Evolutionary conservation across 1,139 yeast genomes (phyloP), one percentile per base, ranked within the genome.

Genomic region (Hansenula sp.): DNA sequence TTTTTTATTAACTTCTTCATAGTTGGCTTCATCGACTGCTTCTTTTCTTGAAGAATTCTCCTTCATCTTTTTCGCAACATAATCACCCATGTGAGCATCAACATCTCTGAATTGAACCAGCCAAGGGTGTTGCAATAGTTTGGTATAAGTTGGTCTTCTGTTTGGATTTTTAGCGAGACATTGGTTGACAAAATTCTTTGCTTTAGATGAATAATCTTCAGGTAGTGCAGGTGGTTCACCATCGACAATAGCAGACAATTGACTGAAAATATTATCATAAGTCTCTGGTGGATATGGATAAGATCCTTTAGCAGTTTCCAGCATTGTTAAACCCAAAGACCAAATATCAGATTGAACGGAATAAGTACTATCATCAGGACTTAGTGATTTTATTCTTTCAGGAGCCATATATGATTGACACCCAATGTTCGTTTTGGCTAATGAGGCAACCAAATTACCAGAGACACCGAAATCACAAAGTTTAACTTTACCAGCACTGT

Each of bases 351-450:
- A 84, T 61, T 93, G 97, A 12, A 90, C 96, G 1, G 97, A 84
- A 65, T 93, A 93, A 0, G 96, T 82, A 17, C 79, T 74, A 53
- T 81, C 93, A 60, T 85, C 91, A 9, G 79, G 79, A 43, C 65
- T 68, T 39, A 67, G 49, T 7, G 81, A 75, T 63, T 85, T 83
- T 58, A 93, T 94, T 60, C 99, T 77, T 64, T 93, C 99, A 1
- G 99, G 99, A 0, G 99, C 98, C 99, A 94, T 94, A 66, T 93
- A 93, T 5, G 96, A 87, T 66, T 93, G 99, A 65, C 99, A 94
- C 7, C 99, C 99, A 56, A 93, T 91, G 59, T 93, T 93, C 0
- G 99, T 93, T 58, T 90, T 82, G 10, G 99, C 99, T 57, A 93
- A 75, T 0, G 96, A 89, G 1, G 98, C 97, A 32, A 93, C 99